phyloP scores from a whole-genome alignment of 805 yeast genomes.

The Debaryomyces castellii region DNA sequence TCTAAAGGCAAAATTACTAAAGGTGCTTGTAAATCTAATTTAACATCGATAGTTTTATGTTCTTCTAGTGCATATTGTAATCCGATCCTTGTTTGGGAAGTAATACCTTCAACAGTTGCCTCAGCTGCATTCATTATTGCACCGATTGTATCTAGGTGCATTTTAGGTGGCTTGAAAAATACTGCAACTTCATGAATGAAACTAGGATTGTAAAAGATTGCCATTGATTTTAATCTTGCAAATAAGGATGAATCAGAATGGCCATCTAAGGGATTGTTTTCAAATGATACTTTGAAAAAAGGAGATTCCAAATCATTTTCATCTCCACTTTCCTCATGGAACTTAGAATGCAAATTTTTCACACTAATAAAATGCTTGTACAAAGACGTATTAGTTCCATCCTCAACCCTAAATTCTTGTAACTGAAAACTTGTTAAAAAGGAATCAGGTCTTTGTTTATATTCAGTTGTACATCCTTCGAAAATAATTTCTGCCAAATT shows the following conservation, averaged over 20 bases:
- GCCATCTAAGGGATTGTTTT: constrained; percentile 80
- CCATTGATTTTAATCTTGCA: constrained; percentile 80
- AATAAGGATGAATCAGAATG: constrained; percentile 77
- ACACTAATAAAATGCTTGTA: constrained; percentile 88
- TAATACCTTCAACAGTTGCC: constrained; percentile 86
- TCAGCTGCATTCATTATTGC: constrained; percentile 94
- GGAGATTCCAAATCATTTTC: constrained; percentile 45
- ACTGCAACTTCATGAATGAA: constrained; percentile 71
- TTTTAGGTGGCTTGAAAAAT: constrained; percentile 86
- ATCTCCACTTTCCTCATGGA: constrained; percentile 15
- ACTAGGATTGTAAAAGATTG: constrained; percentile 83
- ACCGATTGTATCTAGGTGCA: constrained; percentile 83
- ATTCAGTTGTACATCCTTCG: constrained; percentile 75
- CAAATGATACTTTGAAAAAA: constrained; percentile 79
- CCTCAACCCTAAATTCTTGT: constrained; percentile 82
- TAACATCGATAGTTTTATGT: constrained; percentile 84
- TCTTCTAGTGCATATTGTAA: constrained; percentile 91
- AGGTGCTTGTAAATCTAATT: constrained; percentile 92
- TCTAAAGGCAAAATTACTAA: constrained; percentile 82
- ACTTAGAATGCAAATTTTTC: constrained; percentile 53
- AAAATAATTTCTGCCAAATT: constrained; percentile 76
- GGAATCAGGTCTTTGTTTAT: constrained; percentile 79
- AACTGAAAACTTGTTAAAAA: constrained; percentile 68
- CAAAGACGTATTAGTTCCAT: constrained; percentile 75
- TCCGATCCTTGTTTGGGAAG: constrained; percentile 87